Percentiles rank a stretch among this genome's conserved stretches.
Evolutionary conservation across 495 filamentous ascomycete species (phyloP).

Genomic region (Acidomyces sp.): DNA sequence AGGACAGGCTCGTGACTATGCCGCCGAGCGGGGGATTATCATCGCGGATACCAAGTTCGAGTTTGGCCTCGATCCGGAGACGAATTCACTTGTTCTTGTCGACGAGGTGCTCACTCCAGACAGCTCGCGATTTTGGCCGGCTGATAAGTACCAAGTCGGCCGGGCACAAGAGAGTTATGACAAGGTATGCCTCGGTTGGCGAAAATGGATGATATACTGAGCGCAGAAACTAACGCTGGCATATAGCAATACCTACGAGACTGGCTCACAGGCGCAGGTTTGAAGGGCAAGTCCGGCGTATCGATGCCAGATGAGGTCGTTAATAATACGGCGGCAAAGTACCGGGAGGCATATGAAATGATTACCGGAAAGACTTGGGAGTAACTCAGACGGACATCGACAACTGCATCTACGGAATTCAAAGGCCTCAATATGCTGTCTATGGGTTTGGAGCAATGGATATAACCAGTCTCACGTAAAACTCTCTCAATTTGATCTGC

Average conservation of each 20-base stretch:
- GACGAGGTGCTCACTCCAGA: conserved; percentile 80
- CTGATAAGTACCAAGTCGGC: conserved; percentile 57
- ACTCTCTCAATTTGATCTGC: too few species aligned
- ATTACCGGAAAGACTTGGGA: conserved; percentile 42
- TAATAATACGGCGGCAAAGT: conserved; percentile 49
- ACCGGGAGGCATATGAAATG: conserved; percentile 56
- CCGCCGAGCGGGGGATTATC: conserved; percentile 67
- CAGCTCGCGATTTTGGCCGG: conserved; percentile 73
- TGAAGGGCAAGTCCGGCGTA: conserved; percentile 59
- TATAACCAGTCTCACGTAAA: too few species aligned
- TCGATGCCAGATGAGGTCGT: conserved; percentile 53
- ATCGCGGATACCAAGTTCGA: conserved; percentile 87
- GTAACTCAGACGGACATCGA: too few species aligned
- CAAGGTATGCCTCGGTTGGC: too few species aligned
- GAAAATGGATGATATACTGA: too few species aligned
- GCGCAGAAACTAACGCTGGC: background rate
- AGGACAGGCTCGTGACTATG: conserved; percentile 51
- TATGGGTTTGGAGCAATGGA: too few species aligned
- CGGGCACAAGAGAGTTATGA: conserved; percentile 70
- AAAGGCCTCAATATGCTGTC: too few species aligned
- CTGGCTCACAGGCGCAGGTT: conserved; percentile 60
- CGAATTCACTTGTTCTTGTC: conserved; percentile 61
- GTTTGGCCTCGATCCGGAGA: conserved; percentile 58
- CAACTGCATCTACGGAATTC: too few species aligned
- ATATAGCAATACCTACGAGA: conserved; percentile 62